Evolutionary conservation across 2,329 filamentous ascomycete species (phyloP), one percentile per base, ranked within the genome.

Genomic region (Sclerotinia subarctica): DNA sequence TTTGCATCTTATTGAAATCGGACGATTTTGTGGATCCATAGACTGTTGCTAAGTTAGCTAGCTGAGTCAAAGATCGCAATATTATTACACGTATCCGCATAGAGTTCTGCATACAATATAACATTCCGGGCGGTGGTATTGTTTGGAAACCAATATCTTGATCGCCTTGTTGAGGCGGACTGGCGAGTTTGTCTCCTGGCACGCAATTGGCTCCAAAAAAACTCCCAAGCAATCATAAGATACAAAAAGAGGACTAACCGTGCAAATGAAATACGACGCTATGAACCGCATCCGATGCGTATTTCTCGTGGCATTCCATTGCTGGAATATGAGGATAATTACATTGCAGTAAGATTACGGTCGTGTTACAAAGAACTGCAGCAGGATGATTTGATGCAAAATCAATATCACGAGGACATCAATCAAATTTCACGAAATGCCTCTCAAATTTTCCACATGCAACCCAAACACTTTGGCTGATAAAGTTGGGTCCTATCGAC

Each of bases 231-330:
- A 47, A 58, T 49, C 29, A 66, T 67, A 63, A 54, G 47, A 63
- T 47, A 29, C 44, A 54, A 63, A 47, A 63, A 63, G 35, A 52
- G 19, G 26, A 63, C 65, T 54, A 63, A 47, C 26, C 57, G 26
- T 67, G 52, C 38, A 63, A 67, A 67, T 67, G 17, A 67, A 56
- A 67, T 63, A 26, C 15, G n/a, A 35, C 49, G 21, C 52, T 32
- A 51, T 47, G 49, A 17, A 63, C 49, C 38, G 49, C 65, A 24
- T 63, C 57, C 35, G 49, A 49, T 42, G 26, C 51, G 32, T 53
- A 54, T 67, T 26, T 67, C 65, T 67, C 65, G 57, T 67, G 65
- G 65, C 65, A 67, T 67, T 26, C 46, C 42, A 52, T 63, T 63
- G 57, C 47, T 67, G 65, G 57, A 63, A 53, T 35, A 42, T 52